Evolutionary conservation across 805 yeast species (phyloP).

Genomic region (Starmerella kuoi): DNA sequence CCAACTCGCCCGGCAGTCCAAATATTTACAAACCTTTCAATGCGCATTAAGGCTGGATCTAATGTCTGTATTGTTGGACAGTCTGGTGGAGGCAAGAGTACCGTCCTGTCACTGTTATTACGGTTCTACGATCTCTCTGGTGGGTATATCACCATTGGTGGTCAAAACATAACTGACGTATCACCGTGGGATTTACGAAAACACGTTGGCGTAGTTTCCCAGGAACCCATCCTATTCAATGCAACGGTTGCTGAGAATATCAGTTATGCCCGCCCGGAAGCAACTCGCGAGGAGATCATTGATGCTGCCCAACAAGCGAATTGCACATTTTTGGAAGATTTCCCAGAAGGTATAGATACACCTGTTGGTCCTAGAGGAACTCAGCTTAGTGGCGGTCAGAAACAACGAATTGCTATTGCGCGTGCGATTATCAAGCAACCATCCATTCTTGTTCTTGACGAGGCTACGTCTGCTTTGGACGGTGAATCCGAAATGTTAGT

Average conservation of each 20-base stretch:
- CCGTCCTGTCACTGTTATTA: constrained; percentile 64
- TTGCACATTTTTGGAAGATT: constrained; percentile 56
- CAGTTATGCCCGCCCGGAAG: constrained; percentile 52
- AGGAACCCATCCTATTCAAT: constrained; percentile 79
- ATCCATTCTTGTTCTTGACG: constrained; percentile 71
- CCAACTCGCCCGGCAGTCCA: constrained; percentile 69
- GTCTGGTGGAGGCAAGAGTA: constrained; percentile 93
- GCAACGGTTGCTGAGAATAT: constrained; percentile 79
- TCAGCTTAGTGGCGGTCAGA: constrained; percentile 89
- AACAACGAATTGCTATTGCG: constrained; percentile 84
- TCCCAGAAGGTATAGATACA: constrained; percentile 76
- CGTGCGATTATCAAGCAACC: constrained; percentile 74
- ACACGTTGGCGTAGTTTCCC: constrained; percentile 80
- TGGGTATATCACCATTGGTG: constrained; percentile 58
- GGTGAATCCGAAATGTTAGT: constrained; percentile 79
- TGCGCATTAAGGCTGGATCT: constrained; percentile 63
- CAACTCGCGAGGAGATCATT: constrained; percentile 49
- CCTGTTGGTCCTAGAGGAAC: constrained; percentile 77
- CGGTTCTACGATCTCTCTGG: constrained; percentile 68
- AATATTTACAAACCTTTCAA: constrained; percentile 49
- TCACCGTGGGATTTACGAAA: constrained; percentile 63
- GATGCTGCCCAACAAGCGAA: constrained; percentile 60
- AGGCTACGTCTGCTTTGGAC: constrained; percentile 90
- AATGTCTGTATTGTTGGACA: constrained; percentile 93
- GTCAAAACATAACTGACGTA: constrained; percentile 46